Conservation (phyloP, 768 basidiomycete genomes). For the Suillus sp. region DNA sequence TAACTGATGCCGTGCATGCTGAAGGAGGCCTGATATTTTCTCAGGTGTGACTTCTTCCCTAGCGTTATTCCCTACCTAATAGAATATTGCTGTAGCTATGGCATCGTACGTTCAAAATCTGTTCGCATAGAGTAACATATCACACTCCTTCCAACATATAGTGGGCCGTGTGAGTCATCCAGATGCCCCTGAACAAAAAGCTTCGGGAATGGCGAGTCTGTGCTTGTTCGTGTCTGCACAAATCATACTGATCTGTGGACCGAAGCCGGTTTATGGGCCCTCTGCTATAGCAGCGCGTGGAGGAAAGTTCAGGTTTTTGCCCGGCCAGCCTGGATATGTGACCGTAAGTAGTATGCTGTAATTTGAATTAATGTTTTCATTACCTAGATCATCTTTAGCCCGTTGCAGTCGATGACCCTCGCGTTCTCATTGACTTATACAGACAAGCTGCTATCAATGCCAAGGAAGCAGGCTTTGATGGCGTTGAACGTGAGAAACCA, state of each 20-base stretch:
- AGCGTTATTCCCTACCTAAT: background rate
- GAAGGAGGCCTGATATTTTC: constrained; percentile 34
- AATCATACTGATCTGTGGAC: constrained; percentile 1
- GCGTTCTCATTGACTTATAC: constrained; percentile 39
- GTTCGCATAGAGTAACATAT: background rate
- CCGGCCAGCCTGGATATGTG: constrained; percentile 29
- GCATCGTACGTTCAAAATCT: constrained; percentile 35
- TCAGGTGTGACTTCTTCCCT: constrained; percentile 36
- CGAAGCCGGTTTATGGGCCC: constrained; percentile 46
- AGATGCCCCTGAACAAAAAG: constrained; percentile 42
- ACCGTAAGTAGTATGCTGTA: background rate
- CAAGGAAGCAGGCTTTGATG: constrained; percentile 58
- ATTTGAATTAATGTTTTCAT: background rate
- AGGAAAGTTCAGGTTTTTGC: constrained; percentile 42
- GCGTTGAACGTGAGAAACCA: constrained; percentile 46
- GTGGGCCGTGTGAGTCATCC: constrained; percentile 37
- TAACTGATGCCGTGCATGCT: constrained; percentile 49
- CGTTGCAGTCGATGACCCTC: constrained; percentile 45
- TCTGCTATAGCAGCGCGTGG: constrained; percentile 39
- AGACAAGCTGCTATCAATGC: constrained; percentile 49
- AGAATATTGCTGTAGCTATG: constrained; percentile 33
- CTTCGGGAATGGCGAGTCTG: constrained; percentile 30
- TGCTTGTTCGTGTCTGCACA: no score
- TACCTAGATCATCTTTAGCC: constrained; percentile 28
- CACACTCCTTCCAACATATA: background rate